Evolutionary conservation across 805 yeast species (phyloP).

Genomic region (Ogataea neopini): DNA sequence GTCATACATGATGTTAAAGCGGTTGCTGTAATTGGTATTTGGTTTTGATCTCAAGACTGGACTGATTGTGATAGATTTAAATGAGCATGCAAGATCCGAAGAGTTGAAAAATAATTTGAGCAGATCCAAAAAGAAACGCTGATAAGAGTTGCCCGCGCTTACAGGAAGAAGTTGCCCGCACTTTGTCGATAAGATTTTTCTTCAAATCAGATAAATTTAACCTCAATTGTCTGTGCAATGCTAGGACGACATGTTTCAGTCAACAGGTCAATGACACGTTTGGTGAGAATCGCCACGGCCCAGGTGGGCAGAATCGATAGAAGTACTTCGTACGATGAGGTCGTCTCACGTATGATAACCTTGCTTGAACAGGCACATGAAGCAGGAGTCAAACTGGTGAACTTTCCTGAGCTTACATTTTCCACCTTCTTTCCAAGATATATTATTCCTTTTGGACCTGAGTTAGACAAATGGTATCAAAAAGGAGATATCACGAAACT

Average conservation of each 20-base stretch:
- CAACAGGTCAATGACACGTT: constrained; percentile 5
- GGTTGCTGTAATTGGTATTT: not conserved
- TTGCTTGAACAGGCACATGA: constrained; percentile 23
- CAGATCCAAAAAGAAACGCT: not conserved
- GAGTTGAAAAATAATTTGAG: not conserved
- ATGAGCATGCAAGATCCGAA: not conserved
- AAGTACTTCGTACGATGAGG: constrained; percentile 33
- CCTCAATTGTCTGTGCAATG: too few species aligned
- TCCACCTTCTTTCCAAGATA: constrained; percentile 41
- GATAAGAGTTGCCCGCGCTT: not conserved
- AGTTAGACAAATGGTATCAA: constrained; percentile 38
- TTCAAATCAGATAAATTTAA: too few species aligned
- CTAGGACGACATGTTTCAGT: too few species aligned
- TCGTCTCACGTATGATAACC: constrained; percentile 29
- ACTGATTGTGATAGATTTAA: not conserved
- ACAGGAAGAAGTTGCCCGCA: not conserved
- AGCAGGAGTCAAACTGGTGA: constrained; percentile 36
- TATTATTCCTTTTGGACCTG: constrained; percentile 35
- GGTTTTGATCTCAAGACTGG: not conserved
- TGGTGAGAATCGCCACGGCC: constrained; percentile 30
- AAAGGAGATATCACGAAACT: constrained; percentile 36
- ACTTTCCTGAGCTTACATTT: constrained; percentile 39
- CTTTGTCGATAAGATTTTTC: too few species aligned
- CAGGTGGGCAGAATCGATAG: constrained; percentile 37
- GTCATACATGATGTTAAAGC: constrained; percentile 13